These are phyloP conservation scores for Phoma sp. DNA, from an alignment of 2,329 filamentous ascomycete species.

Conservation along the genomic window DNA sequence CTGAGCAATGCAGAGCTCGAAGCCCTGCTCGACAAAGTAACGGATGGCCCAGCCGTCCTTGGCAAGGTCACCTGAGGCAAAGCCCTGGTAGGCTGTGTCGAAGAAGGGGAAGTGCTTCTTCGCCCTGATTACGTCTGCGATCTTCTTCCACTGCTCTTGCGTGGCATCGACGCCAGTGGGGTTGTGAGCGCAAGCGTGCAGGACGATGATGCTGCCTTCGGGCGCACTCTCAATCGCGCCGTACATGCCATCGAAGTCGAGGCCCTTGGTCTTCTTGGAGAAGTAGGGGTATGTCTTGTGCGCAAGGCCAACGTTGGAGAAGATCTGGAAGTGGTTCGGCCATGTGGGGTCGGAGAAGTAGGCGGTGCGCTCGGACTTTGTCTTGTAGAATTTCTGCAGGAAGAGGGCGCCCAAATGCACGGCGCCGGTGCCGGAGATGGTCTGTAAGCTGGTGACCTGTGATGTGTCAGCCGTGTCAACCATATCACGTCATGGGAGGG, in stretches of 20 bases:
- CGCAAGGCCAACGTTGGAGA: conserved; percentile 82
- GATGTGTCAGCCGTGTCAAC: conserved; percentile 37
- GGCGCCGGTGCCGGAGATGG: conserved; percentile 95
- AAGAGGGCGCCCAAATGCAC: conserved; percentile 93
- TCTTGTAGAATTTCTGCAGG: conserved; percentile 85
- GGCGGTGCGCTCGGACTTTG: conserved; percentile 70
- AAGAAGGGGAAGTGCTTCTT: conserved; percentile 97
- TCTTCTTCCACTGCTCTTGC: conserved; percentile 89
- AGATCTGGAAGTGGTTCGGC: conserved; percentile 99
- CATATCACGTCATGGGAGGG: conserved; percentile 29
- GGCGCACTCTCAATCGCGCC: conserved; percentile 71
- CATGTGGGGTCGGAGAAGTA: conserved; percentile 96
- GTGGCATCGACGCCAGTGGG: conserved; percentile 97
- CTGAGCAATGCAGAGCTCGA: conserved; percentile 64
- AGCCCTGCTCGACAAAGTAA: conserved; percentile 93
- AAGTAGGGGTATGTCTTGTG: conserved; percentile 94
- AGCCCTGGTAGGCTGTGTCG: conserved; percentile 96
- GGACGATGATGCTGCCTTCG: conserved; percentile 81
- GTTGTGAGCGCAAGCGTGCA: conserved; percentile 97
- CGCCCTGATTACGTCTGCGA: conserved; percentile 76
- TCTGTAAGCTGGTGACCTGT: conserved; percentile 79
- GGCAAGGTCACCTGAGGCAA: conserved; percentile 87
- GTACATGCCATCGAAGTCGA: conserved; percentile 92
- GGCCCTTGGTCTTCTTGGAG: conserved; percentile 82
- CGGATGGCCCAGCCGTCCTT: conserved; percentile 91